Evolutionary conservation across 495 filamentous ascomycete species (phyloP).

Genomic region (Lophiotrema nucula): DNA sequence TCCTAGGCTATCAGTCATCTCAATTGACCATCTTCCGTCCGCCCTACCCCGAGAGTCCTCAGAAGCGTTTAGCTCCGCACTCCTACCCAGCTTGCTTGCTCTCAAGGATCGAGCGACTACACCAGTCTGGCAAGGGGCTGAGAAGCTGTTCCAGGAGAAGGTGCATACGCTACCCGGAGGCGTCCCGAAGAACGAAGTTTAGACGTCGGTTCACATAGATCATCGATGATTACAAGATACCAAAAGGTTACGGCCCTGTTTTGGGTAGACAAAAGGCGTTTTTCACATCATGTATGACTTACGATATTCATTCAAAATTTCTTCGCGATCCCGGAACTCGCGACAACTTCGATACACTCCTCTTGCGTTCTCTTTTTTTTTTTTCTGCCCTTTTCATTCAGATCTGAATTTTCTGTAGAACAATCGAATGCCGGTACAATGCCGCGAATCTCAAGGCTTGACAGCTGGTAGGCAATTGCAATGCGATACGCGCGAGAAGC

Average conservation of each 20-base stretch:
- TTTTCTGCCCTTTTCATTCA: no score
- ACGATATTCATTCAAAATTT: no score
- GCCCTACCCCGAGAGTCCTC: constrained; percentile 83
- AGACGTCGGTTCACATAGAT: neutral
- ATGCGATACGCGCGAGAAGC: no score
- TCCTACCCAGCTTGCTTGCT: constrained; percentile 75
- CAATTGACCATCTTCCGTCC: constrained; percentile 87
- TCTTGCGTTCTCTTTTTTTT: no score
- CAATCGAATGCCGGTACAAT: no score
- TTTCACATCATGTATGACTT: no score
- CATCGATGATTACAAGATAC: neutral
- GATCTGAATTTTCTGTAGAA: no score
- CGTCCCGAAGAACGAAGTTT: constrained; percentile 9
- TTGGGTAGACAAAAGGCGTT: neutral
- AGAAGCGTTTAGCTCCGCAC: constrained; percentile 77
- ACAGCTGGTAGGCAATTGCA: no score
- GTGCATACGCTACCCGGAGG: constrained; percentile 64
- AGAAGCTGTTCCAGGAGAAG: constrained; percentile 83
- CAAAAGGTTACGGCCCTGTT: neutral
- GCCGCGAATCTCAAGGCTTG: no score
- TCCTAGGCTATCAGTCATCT: constrained; percentile 30
- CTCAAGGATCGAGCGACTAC: constrained; percentile 70
- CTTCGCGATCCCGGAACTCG: no score
- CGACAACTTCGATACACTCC: no score
- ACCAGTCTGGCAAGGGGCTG: constrained; percentile 78